A percentile compares a stretch with the other conserved stretches of the same genome.
phyloP scores from a whole-genome alignment of 2,329 filamentous ascomycete genomes.

The Calcarisporium arbuscula region DNA sequence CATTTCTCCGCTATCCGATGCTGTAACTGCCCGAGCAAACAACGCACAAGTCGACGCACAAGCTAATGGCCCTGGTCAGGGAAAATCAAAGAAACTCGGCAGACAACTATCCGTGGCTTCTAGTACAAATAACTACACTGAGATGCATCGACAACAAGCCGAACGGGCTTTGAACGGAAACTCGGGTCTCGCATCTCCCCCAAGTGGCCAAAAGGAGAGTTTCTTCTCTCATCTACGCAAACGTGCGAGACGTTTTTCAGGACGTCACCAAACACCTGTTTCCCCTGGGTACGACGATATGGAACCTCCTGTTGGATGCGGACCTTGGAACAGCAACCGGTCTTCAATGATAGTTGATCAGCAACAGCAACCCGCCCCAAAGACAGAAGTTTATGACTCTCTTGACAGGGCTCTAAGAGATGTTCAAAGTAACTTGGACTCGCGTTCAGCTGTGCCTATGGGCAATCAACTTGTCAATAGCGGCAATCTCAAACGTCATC shows the following conservation, averaged over 20 bases:
- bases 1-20: slow-evolving; percentile 92
- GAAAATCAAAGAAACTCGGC: slow-evolving; percentile 86
- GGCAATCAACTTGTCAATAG: slow-evolving; percentile 42
- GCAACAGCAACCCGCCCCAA: slow-evolving; percentile 41
- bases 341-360: slow-evolving; percentile 76
- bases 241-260: slow-evolving; percentile 84
- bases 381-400: slow-evolving; percentile 53
- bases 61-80: slow-evolving; percentile 39
- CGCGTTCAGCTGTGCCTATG: slow-evolving; percentile 44
- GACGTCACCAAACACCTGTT: slow-evolving; percentile 75
- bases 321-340: slow-evolving; percentile 79
- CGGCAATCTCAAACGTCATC: slow-evolving; percentile 55
- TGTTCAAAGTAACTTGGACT: slow-evolving; percentile 43
- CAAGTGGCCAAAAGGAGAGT: slow-evolving; percentile 79
- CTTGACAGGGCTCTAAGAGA: slow-evolving; percentile 53
- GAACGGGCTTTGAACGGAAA: slow-evolving; percentile 85
- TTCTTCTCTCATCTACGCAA: slow-evolving; percentile 98
- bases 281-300: slow-evolving; percentile 79
- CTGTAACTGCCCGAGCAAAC: slow-evolving; percentile 83
- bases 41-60: slow-evolving; percentile 49
- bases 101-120: slow-evolving; percentile 90
- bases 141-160: slow-evolving; percentile 83
- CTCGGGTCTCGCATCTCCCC: slow-evolving; percentile 67
- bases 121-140: slow-evolving; percentile 86
- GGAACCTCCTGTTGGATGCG: slow-evolving; percentile 87